Evolutionary conservation across 192 early-diverging fungal species (phyloP).

Genomic region (Coemansia sp.): DNA sequence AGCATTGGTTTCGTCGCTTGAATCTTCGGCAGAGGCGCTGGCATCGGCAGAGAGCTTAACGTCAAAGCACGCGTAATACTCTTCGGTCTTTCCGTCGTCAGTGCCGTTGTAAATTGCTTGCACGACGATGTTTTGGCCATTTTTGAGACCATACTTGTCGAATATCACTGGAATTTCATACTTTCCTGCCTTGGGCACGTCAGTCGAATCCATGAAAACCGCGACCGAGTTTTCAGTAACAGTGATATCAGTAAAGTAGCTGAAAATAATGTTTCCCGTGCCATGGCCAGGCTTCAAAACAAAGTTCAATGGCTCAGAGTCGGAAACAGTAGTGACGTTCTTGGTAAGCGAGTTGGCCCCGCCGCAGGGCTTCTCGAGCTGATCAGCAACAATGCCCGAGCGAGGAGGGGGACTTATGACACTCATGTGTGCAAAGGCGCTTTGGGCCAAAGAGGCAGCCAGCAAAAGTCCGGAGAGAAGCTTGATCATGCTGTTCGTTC

Average conservation of each 20-base stretch:
- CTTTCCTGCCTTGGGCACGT: slow-evolving; percentile 23
- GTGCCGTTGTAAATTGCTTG: slow-evolving; percentile 54
- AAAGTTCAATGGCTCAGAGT: slow-evolving; percentile 30
- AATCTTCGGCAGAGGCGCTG: neutral
- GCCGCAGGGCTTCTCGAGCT: slow-evolving; percentile 44
- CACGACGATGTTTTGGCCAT: slow-evolving; percentile 46
- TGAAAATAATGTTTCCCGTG: slow-evolving; percentile 46
- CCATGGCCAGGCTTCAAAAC: slow-evolving; percentile 37
- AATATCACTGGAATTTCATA: slow-evolving; percentile 41
- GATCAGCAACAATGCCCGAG: slow-evolving; percentile 31
- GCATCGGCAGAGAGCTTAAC: slow-evolving; percentile 37
- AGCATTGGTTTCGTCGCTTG: neutral
- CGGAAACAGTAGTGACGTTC: slow-evolving; percentile 45
- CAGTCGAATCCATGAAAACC: slow-evolving; percentile 17
- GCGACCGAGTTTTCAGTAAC: slow-evolving; percentile 32
- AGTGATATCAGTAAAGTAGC: slow-evolving; percentile 48
- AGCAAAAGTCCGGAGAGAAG: slow-evolving; percentile 24
- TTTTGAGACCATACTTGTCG: slow-evolving; percentile 37
- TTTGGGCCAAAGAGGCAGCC: slow-evolving; percentile 29
- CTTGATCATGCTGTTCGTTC: slow-evolving; percentile 37
- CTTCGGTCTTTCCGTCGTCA: slow-evolving; percentile 24
- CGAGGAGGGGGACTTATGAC: slow-evolving; percentile 45
- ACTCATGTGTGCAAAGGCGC: slow-evolving; percentile 39
- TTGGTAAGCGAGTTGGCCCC: slow-evolving; percentile 32
- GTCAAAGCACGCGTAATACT: slow-evolving; percentile 52